Evolutionary conservation across 2,329 filamentous ascomycete genomes (phyloP).

Genomic region (Fusarium tanahbumbuense): DNA sequence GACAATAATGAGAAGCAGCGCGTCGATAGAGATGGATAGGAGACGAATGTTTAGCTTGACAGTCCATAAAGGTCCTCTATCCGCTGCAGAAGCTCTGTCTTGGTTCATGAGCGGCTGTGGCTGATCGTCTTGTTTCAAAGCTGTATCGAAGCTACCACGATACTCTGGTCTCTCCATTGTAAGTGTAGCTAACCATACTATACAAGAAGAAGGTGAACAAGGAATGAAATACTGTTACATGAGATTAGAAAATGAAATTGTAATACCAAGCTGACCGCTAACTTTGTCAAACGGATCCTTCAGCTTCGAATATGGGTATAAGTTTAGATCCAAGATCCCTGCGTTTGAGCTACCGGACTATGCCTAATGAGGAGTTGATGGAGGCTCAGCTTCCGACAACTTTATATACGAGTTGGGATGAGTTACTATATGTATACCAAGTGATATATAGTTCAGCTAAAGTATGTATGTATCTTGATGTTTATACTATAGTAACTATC

Average conservation of each 20-base stretch:
- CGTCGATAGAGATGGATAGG: conserved; percentile 25
- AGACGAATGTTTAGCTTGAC: conserved; percentile 28
- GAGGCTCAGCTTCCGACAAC: conserved; percentile 18
- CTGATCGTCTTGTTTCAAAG: conserved; percentile 2
- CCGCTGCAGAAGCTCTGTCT: background rate
- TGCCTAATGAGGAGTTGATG: conserved; percentile 12
- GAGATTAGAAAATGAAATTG: background rate
- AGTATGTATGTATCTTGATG: background rate
- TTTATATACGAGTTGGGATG: background rate
- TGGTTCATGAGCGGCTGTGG: background rate
- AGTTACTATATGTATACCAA: background rate
- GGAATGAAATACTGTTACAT: background rate
- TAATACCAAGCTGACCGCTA: conserved; percentile 2
- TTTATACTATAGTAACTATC: background rate
- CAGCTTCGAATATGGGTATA: conserved; percentile 4
- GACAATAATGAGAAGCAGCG: conserved; percentile 17
- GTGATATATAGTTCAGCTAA: background rate
- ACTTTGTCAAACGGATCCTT: conserved; percentile 7
- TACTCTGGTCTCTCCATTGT: conserved; percentile 6
- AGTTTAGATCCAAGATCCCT: conserved; percentile 10
- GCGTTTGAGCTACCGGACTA: background rate
- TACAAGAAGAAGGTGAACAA: background rate
- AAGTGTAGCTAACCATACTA: background rate
- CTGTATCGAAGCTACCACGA: background rate
- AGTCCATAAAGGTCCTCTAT: conserved; percentile 4